Evolutionary conservation across 345 rosid genomes (phyloP).

Genomic region (Populus euphratica): DNA sequence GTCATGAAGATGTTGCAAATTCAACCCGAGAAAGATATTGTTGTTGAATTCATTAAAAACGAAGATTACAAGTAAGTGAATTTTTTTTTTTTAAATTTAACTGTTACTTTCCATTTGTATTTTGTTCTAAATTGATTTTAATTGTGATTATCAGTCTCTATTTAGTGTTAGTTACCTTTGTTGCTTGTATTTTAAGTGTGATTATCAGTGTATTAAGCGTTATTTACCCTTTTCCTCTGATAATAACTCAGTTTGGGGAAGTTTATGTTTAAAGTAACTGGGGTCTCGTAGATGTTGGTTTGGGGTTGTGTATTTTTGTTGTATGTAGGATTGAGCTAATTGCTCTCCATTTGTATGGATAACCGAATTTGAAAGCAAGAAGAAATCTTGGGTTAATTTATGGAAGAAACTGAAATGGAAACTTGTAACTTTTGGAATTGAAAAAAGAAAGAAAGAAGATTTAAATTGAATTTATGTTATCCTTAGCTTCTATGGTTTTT

Average conservation of each 20-base stretch:
- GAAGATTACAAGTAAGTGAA: constrained; percentile 77
- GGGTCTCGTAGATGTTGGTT: too few relatives aligned
- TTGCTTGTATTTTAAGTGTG: too few relatives aligned
- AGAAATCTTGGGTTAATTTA: background rate
- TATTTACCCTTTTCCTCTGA: background rate
- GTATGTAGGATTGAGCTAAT: background rate
- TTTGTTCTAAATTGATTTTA: background rate
- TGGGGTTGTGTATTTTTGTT: too few relatives aligned
- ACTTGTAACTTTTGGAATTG: background rate
- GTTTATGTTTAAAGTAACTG: background rate
- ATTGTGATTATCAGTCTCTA: background rate
- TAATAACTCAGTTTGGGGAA: background rate
- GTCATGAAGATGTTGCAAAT: constrained; percentile 90
- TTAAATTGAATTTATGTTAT: too few relatives aligned
- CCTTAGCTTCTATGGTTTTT: background rate
- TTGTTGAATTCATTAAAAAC: constrained; percentile 83
- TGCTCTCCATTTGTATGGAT: background rate
- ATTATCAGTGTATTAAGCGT: too few relatives aligned
- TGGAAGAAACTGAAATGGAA: background rate
- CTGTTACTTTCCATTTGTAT: background rate
- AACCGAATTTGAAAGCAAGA: background rate
- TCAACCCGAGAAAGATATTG: constrained; percentile 90
- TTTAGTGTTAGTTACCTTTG: background rate
- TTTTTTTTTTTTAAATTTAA: background rate
- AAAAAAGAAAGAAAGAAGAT: background rate